These are phyloP conservation scores for Fagopyrum esculentum DNA, from an alignment of 148 eudicot genomes.

Conservation along the genomic window DNA sequence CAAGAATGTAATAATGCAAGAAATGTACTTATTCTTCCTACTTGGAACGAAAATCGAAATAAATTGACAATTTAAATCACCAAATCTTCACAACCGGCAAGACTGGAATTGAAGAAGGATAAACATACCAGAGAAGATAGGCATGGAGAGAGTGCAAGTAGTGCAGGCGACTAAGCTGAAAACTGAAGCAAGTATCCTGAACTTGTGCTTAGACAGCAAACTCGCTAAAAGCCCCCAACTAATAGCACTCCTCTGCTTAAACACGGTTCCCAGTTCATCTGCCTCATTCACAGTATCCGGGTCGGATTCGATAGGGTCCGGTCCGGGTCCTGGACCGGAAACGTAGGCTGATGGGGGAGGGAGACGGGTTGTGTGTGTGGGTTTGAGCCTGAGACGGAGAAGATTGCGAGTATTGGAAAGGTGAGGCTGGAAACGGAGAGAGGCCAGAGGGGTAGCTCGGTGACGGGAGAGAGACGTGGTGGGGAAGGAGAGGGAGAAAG, in stretches of 20 bases:
- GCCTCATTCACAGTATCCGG: background rate
- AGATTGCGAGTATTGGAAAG: background rate
- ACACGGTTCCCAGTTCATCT: constrained; percentile 12
- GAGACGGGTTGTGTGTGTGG: constrained; percentile 10
- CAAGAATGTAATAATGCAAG: background rate
- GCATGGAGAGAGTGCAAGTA: constrained; percentile 75
- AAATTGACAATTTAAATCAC: background rate
- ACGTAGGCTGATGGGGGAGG: constrained; percentile 37
- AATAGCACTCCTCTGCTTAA: constrained; percentile 35
- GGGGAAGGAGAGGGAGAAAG: constrained; percentile 17
- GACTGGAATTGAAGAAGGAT: background rate
- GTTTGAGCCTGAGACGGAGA: background rate
- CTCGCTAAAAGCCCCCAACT: constrained; percentile 62
- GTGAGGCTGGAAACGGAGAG: constrained; percentile 17
- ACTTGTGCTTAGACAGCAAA: constrained; percentile 49
- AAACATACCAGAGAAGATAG: constrained; percentile 54
- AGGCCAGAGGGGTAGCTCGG: constrained; percentile 13
- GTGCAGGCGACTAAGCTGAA: constrained; percentile 58
- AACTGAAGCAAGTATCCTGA: constrained; percentile 39
- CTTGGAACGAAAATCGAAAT: background rate
- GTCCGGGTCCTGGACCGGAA: constrained; percentile 32
- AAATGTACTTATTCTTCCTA: background rate
- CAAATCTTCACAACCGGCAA: background rate
- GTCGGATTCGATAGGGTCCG: constrained; percentile 26
- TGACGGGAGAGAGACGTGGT: constrained; percentile 21